phyloP scores from a whole-genome alignment of 2,329 filamentous ascomycete species.

The Colletotrichum sansevieriae region DNA sequence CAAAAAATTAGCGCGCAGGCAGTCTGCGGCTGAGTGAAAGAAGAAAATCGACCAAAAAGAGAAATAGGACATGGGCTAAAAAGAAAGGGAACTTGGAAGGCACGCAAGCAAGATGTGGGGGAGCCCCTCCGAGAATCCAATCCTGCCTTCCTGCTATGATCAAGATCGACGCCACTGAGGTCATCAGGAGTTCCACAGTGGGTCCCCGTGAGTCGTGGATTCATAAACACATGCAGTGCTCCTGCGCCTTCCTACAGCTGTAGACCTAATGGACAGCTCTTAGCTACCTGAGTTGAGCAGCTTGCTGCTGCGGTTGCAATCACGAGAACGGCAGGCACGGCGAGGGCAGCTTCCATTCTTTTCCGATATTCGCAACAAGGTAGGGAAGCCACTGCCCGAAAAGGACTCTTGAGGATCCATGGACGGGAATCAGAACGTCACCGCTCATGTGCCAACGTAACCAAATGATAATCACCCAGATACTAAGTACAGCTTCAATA shows the following conservation, averaged over 20 bases:
- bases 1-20: background rate
- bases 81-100: too few species aligned
- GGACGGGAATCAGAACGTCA: background rate
- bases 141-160: constrained; percentile 5
- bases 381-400: background rate
- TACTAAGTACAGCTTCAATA: too few species aligned
- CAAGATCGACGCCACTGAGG: constrained; percentile 39
- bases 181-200: constrained; percentile 26
- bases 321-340: background rate
- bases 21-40: background rate
- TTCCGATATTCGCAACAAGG: too few species aligned
- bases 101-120: constrained; percentile 22
- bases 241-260: background rate
- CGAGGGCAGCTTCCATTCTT: background rate
- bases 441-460: background rate
- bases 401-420: background rate
- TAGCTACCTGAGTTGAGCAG: too few species aligned
- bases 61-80: too few species aligned
- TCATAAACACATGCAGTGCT: constrained; percentile 13
- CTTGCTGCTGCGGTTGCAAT: too few species aligned
- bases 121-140: background rate
- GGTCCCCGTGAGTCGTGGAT: constrained; percentile 28
- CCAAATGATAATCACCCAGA: background rate
- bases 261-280: too few species aligned
- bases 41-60: too few species aligned